Percentiles rank a stretch among this genome's conserved stretches.
phyloP scores from a whole-genome alignment of 2,329 filamentous ascomycete genomes.

The Ophiostoma sp. region DNA sequence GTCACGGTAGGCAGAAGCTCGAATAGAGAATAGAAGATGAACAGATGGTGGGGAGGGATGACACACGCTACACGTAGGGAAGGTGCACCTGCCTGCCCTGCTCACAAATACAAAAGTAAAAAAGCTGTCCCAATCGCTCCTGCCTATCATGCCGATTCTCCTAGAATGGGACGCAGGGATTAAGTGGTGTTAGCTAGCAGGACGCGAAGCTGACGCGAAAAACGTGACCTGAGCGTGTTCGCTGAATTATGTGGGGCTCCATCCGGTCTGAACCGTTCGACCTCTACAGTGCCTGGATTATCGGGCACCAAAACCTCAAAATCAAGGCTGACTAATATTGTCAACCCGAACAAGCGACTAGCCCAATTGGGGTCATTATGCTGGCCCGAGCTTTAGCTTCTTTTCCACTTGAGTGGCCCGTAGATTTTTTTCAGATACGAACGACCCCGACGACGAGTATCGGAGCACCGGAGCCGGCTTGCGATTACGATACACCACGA shows the following conservation, averaged over 20 bases:
- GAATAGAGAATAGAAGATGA: neutral
- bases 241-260: neutral
- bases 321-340: neutral
- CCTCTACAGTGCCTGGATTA: conserved; percentile 11
- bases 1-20: conserved; percentile 2
- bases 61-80: neutral
- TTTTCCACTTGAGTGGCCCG: neutral
- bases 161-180: neutral
- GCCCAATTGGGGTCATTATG: neutral
- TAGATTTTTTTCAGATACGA: conserved; percentile 5
- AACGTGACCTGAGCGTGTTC: conserved; percentile 34
- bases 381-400: conserved; percentile 3
- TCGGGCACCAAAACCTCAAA: neutral
- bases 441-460: neutral
- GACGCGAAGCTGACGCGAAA: conserved; percentile 44
- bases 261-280: neutral
- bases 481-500: neutral
- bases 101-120: neutral
- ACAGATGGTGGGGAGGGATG: neutral
- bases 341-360: neutral
- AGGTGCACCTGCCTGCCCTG: neutral
- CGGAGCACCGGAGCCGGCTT: conserved; percentile 5
- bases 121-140: conserved; percentile 6
- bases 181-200: conserved; percentile 13
- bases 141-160: neutral